Evolutionary conservation across 1,139 yeast species (phyloP).

Genomic region (Meyerozyma sp.): DNA sequence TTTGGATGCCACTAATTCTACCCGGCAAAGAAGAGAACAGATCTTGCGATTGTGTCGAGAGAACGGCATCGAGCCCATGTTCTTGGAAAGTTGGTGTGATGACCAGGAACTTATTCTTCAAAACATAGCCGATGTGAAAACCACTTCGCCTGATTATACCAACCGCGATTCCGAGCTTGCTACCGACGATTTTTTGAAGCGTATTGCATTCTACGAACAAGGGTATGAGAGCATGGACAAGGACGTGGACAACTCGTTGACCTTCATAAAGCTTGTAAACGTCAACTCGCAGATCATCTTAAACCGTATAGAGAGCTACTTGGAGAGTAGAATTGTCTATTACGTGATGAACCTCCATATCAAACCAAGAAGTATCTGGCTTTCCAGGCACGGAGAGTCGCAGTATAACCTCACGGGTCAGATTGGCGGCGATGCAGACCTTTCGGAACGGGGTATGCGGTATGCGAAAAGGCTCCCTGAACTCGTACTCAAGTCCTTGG

Average conservation of each 20-base stretch:
- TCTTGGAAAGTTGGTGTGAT: conserved; percentile 87
- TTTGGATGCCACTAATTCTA: conserved; percentile 82
- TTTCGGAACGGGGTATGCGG: conserved; percentile 79
- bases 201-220: conserved; percentile 69
- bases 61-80: conserved; percentile 78
- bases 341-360: conserved; percentile 94
- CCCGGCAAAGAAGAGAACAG: conserved; percentile 64
- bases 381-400: conserved; percentile 94
- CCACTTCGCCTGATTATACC: conserved; percentile 83
- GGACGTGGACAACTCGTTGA: conserved; percentile 53
- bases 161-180: conserved; percentile 70
- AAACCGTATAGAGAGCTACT: conserved; percentile 80
- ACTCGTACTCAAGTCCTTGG: conserved; percentile 67
- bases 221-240: conserved; percentile 70
- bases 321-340: conserved; percentile 90
- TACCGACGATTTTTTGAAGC: conserved; percentile 60
- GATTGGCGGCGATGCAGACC: conserved; percentile 91
- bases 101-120: conserved; percentile 72
- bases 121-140: conserved; percentile 80
- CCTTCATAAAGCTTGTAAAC: conserved; percentile 83
- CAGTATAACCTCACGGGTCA: conserved; percentile 88
- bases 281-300: conserved; percentile 84
- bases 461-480: conserved; percentile 83
- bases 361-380: conserved; percentile 86
- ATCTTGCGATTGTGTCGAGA: conserved; percentile 59